Evolutionary conservation across 768 basidiomycete species (phyloP).

Genomic region (Boletus coccyginus): DNA sequence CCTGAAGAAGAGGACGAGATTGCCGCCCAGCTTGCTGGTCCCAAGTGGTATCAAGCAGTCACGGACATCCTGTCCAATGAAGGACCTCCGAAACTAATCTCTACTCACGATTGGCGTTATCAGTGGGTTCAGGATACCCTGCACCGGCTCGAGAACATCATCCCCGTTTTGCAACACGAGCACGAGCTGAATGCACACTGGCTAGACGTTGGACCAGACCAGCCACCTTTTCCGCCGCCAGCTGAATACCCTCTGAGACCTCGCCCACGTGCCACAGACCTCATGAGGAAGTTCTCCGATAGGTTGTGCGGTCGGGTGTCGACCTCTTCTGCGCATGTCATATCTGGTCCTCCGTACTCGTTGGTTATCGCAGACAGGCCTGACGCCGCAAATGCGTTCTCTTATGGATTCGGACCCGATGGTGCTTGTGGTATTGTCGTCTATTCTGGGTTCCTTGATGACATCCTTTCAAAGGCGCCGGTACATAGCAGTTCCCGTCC

Average conservation of each 20-base stretch:
- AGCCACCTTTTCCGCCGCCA: slow-evolving; percentile 73
- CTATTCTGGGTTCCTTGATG: slow-evolving; percentile 90
- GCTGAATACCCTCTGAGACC: slow-evolving; percentile 79
- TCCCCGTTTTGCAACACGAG: slow-evolving; percentile 66
- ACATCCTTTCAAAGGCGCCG: slow-evolving; percentile 58
- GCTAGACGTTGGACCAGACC: slow-evolving; percentile 48
- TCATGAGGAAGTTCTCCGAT: slow-evolving; percentile 57
- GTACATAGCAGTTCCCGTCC: slow-evolving; percentile 25
- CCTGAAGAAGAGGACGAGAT: slow-evolving; percentile 93
- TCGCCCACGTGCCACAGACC: slow-evolving; percentile 74
- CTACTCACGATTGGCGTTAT: slow-evolving; percentile 84
- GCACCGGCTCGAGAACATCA: slow-evolving; percentile 69
- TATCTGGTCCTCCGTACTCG: slow-evolving; percentile 85
- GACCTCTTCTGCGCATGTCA: slow-evolving; percentile 48
- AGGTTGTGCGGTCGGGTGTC: slow-evolving; percentile 44
- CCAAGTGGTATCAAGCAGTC: slow-evolving; percentile 86
- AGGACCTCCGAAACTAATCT: slow-evolving; percentile 60
- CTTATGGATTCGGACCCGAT: slow-evolving; percentile 91
- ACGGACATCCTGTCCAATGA: slow-evolving; percentile 71
- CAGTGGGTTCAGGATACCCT: slow-evolving; percentile 82
- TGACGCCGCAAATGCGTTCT: slow-evolving; percentile 86
- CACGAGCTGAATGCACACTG: slow-evolving; percentile 53
- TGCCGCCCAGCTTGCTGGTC: slow-evolving; percentile 73
- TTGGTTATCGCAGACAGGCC: slow-evolving; percentile 87
- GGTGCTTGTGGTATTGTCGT: slow-evolving; percentile 93